Percentiles rank a stretch among this genome's conserved stretches.
Conservation (phyloP, 179 eudicot genomes). For the Sideroxylon spinosum region DNA sequence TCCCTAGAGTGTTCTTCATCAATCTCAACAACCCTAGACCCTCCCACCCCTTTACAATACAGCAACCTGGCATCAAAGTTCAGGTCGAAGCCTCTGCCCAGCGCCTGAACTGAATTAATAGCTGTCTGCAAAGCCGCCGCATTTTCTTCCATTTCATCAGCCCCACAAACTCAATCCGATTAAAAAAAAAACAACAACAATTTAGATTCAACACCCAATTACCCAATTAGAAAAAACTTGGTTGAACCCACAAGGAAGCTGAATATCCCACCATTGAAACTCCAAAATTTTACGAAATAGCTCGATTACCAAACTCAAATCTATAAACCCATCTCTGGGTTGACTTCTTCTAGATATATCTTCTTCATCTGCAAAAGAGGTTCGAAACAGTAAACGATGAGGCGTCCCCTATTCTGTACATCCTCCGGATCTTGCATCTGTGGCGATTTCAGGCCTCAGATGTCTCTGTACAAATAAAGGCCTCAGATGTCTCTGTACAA, state of each 20-base stretch:
- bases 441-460: background rate
- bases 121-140: conserved; percentile 75
- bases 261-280: too few species aligned
- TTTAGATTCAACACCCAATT: background rate
- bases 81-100: conserved; percentile 88
- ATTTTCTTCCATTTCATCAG: conserved; percentile 67
- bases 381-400: too few species aligned
- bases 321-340: too few species aligned
- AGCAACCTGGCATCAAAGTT: conserved; percentile 83
- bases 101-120: conserved; percentile 64
- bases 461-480: background rate
- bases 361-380: too few species aligned
- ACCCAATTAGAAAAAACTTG: too few species aligned
- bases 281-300: too few species aligned
- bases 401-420: background rate
- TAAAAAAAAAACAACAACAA: background rate
- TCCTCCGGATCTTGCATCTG: conserved; percentile 4
- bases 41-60: conserved; percentile 72
- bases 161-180: conserved; percentile 6
- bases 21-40: conserved; percentile 67
- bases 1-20: conserved; percentile 67
- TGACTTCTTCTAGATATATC: too few species aligned
- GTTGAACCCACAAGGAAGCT: too few species aligned
- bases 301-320: too few species aligned
- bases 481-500: background rate